These are phyloP conservation scores for Gossypium aridum DNA, from an alignment of 441 rosid species.

Conservation along the genomic window DNA sequence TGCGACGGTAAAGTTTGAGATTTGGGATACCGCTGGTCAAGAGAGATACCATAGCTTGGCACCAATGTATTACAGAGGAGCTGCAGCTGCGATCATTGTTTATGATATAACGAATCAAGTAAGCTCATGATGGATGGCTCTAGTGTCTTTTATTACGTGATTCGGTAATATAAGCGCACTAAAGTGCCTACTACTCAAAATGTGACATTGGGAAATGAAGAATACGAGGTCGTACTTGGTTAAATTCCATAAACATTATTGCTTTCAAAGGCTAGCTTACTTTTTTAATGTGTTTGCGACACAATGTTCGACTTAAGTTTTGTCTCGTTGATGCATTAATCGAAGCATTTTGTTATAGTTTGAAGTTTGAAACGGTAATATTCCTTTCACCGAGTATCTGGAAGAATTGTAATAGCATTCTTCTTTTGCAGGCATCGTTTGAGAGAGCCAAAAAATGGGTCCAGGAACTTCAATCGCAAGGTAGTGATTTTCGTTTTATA, in stretches of 20 bases:
- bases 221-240: neutral
- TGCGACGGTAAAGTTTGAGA: slow-evolving; percentile 93
- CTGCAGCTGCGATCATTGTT: slow-evolving; percentile 88
- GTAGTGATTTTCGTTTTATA: slow-evolving; percentile 26
- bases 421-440: slow-evolving; percentile 66
- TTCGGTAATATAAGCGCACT: neutral
- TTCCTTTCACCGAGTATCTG: neutral
- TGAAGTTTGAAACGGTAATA: neutral
- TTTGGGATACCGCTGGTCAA: slow-evolving; percentile 99
- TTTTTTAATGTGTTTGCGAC: neutral
- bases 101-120: slow-evolving; percentile 87
- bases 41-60: slow-evolving; percentile 98
- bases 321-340: neutral
- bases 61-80: slow-evolving; percentile 98
- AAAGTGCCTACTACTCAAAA: neutral
- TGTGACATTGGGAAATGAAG: neutral
- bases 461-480: slow-evolving; percentile 92
- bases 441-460: slow-evolving; percentile 97
- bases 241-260: neutral
- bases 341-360: neutral
- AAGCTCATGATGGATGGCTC: slow-evolving; percentile 13
- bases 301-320: neutral
- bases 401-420: neutral
- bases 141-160: neutral
- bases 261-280: neutral